Base-by-base conservation (phyloP, 139 green algal species). In the Haematococcus lacustris region DNA sequence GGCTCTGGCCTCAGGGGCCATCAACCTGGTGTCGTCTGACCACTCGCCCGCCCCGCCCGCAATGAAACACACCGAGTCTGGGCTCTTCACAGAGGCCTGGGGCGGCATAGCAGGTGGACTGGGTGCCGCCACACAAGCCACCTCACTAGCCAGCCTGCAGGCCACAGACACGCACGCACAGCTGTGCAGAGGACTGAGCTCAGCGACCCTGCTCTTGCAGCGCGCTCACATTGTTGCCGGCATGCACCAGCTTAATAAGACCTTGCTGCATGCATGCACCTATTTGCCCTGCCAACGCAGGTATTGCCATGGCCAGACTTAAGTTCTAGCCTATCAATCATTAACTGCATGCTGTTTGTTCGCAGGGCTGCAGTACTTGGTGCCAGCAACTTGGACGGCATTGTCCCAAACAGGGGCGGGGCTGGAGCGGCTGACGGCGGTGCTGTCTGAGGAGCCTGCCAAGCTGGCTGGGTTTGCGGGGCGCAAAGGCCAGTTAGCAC, bases 51-150 rank as follows among this genome's bases (percentile, higher is more conserved):
- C 89, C 2, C 84, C 86, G 7, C 75, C 87, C 1, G 73, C 62
- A 0, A 53, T 96, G 32, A 98, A 98, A 79, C 57, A 84, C 50
- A 51, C 91, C 2, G 87, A 96, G 23, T 70, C 71, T 2, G 92
- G 95, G 1, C 73, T 98, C 84, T 98, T 98, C 71, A 34, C 92
- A 7, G 76, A 80, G 5, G 91, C 95, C 3, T 98, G 94, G 94
- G 94, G 94, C 53, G 94, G 94, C 74, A 98, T 98, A 41, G 85
- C 92, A 73, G 84, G 86, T 84, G 47, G 28, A 23, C 13, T 64
- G 13, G 53, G 4, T 64, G 13, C 53, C 28, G 21, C 25, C 28
- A 30, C 53, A 23, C 9, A 25, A 7, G 53, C 25, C 9, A 7
- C 21, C 57, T 13, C 5, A 37, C 5, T 25, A 37, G 26, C 21